Conservation (phyloP, 208 protist species). For the Leishmania turanica region DNA sequence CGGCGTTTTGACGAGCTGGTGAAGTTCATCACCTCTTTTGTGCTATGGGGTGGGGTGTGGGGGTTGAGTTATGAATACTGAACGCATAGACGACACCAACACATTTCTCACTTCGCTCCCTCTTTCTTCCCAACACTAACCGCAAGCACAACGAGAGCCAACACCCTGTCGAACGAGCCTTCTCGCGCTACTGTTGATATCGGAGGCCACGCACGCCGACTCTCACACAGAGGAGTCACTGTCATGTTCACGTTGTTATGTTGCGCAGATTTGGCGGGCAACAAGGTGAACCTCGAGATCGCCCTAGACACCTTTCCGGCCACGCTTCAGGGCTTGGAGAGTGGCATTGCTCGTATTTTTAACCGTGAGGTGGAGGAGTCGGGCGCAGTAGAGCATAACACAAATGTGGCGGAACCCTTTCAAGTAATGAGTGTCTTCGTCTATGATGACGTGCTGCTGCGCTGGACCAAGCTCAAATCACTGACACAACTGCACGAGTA, state of each 20-base stretch:
- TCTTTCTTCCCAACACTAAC: not conserved
- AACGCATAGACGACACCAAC: not conserved
- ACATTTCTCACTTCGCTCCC: not conserved
- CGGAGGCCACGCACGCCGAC: not conserved
- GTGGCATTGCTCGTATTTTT: slow-evolving; percentile 43
- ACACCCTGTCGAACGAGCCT: not conserved
- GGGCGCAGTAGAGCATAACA: not conserved
- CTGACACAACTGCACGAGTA: slow-evolving; percentile 77
- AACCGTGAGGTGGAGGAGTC: slow-evolving; percentile 30
- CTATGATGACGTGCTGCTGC: slow-evolving; percentile 67
- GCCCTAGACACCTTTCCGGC: slow-evolving; percentile 43
- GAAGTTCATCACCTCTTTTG: not conserved
- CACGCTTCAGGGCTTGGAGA: slow-evolving; percentile 44
- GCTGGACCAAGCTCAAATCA: slow-evolving; percentile 61
- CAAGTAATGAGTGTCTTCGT: slow-evolving; percentile 49
- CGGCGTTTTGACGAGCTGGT: not conserved
- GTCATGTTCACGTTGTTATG: slow-evolving; percentile 77
- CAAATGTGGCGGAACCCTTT: slow-evolving; percentile 21
- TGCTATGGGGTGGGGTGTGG: not conserved
- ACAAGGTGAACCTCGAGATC: slow-evolving; percentile 84
- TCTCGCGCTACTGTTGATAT: not conserved
- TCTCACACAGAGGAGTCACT: not conserved
- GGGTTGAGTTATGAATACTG: not conserved
- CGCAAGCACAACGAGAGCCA: not conserved
- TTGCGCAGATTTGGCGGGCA: slow-evolving; percentile 75